These are phyloP conservation scores for Talaromyces nanjingensis DNA, from an alignment of 495 filamentous ascomycete species.

Conservation along the genomic window DNA sequence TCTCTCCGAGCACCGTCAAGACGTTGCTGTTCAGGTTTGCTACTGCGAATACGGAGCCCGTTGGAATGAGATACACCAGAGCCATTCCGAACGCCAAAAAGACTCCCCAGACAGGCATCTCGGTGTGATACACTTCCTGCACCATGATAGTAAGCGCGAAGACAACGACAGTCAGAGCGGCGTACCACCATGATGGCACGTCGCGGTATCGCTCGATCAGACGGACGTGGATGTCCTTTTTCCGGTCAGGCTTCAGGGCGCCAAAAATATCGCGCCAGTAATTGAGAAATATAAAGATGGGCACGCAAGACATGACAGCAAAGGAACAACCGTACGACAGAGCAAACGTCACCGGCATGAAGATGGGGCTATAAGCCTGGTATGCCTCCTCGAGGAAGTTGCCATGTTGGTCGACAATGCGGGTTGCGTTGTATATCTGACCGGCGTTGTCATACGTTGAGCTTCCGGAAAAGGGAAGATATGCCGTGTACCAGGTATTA, in stretches of 20 bases:
- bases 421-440: slow-evolving; percentile 68
- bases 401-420: slow-evolving; percentile 66
- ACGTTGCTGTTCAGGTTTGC: slow-evolving; percentile 77
- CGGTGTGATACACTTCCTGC: slow-evolving; percentile 71
- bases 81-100: slow-evolving; percentile 69
- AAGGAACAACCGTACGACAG: slow-evolving; percentile 79
- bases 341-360: slow-evolving; percentile 76
- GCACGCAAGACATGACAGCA: slow-evolving; percentile 60
- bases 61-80: slow-evolving; percentile 65
- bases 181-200: slow-evolving; percentile 73
- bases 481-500: slow-evolving; percentile 66
- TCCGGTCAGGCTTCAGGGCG: slow-evolving; percentile 18
- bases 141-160: slow-evolving; percentile 70
- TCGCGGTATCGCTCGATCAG: slow-evolving; percentile 68
- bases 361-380: slow-evolving; percentile 70
- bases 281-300: slow-evolving; percentile 22
- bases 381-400: slow-evolving; percentile 69
- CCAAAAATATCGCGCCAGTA: slow-evolving; percentile 25
- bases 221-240: slow-evolving; percentile 70
- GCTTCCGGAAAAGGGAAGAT: slow-evolving; percentile 70
- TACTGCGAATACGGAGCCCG: slow-evolving; percentile 80
- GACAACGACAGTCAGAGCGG: slow-evolving; percentile 61
- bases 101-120: slow-evolving; percentile 71
- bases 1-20: slow-evolving; percentile 69
- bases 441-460: slow-evolving; percentile 76